A percentile compares a stretch with the other conserved stretches of the same genome.
Evolutionary conservation across 495 filamentous ascomycete genomes (phyloP).

Genomic region (Penicillium lividum): DNA sequence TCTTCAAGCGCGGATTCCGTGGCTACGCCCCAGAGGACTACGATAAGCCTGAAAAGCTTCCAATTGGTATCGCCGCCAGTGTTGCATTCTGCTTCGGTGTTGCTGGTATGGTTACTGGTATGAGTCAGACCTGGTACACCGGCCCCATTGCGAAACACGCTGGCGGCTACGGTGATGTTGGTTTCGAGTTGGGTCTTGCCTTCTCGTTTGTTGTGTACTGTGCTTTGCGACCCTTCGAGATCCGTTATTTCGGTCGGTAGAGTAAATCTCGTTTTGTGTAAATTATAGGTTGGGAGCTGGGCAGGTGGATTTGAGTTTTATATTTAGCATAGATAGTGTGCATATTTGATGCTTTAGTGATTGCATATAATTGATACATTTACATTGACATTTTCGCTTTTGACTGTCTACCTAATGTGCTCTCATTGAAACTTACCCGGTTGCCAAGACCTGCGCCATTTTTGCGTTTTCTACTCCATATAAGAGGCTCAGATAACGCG

Average conservation of each 20-base stretch:
- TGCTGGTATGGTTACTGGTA: conserved; percentile 72
- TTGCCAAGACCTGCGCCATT: conserved; percentile 7
- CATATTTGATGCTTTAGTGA: neutral
- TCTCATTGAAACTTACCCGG: no score
- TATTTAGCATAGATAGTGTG: neutral
- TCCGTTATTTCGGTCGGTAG: conserved; percentile 39
- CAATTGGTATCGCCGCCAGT: conserved; percentile 69
- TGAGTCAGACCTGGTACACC: conserved; percentile 74
- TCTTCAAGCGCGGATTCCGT: conserved; percentile 66
- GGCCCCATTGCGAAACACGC: conserved; percentile 70
- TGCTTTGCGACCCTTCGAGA: conserved; percentile 36
- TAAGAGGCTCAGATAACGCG: neutral
- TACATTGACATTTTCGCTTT: neutral
- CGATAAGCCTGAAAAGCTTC: conserved; percentile 58
- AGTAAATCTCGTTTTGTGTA: conserved; percentile 11
- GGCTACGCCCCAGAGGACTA: conserved; percentile 67
- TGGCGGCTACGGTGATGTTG: conserved; percentile 69
- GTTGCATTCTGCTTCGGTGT: conserved; percentile 68
- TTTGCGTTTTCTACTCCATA: conserved; percentile 4
- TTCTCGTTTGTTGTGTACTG: conserved; percentile 38
- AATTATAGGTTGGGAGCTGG: conserved; percentile 16
- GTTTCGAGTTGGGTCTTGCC: conserved; percentile 65
- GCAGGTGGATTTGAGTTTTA: conserved; percentile 3
- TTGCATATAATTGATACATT: neutral
- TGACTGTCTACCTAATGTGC: no score